Percentiles rank a stretch among this genome's conserved stretches.
These are phyloP conservation scores for Exophiala viscosa DNA, from an alignment of 2,329 filamentous ascomycete species.

Conservation along the genomic window DNA sequence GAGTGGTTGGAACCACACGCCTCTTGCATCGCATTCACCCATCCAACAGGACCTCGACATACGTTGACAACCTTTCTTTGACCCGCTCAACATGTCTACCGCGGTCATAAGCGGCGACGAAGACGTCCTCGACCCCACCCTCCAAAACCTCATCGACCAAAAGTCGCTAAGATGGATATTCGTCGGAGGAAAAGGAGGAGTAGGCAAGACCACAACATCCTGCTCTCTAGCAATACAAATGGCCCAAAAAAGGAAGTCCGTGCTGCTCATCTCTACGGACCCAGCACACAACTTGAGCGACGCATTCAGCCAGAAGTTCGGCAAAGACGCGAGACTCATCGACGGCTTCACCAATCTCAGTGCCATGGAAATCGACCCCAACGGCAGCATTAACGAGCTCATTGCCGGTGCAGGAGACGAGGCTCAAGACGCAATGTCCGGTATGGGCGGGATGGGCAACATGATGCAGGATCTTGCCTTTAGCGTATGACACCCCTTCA, in stretches of 20 bases:
- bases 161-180: constrained; percentile 97
- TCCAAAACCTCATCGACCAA: constrained; percentile 93
- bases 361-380: constrained; percentile 99
- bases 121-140: constrained; percentile 81
- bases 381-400: constrained; percentile 94
- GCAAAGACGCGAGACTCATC: constrained; percentile 91
- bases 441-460: constrained; percentile 68
- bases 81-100: constrained; percentile 31
- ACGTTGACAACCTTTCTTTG: neutral
- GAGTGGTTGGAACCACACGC: neutral
- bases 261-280: constrained; percentile 96
- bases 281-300: constrained; percentile 97
- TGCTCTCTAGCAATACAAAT: constrained; percentile 98
- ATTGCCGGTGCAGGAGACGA: constrained; percentile 73
- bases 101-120: constrained; percentile 52
- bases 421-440: constrained; percentile 66
- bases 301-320: constrained; percentile 98
- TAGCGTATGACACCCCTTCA: constrained; percentile 59
- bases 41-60: neutral
- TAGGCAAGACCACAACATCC: constrained; percentile 98
- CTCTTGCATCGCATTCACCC: neutral
- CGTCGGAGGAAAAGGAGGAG: constrained; percentile 95
- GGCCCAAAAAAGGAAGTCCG: constrained; percentile 87
- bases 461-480: constrained; percentile 99
- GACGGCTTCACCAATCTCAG: constrained; percentile 91